Evolutionary conservation across 129 eudicot species (phyloP), one percentile per base, ranked within the genome.

Genomic region (Escallonia herrerae): DNA sequence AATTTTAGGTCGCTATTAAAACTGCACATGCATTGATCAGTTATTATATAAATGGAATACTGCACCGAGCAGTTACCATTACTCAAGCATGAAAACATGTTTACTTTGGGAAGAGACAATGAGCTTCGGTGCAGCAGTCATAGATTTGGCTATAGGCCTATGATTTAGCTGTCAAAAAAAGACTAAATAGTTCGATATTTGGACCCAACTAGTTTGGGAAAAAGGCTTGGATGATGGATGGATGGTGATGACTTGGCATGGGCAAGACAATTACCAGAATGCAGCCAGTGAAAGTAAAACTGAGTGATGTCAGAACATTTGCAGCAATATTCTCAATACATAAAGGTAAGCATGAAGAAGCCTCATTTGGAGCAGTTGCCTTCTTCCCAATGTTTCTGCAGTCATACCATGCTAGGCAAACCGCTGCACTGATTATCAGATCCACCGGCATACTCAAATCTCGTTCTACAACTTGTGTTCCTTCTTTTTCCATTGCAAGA

Each of bases 311-410:
- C 75, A 94, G 75, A 68, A 82, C 81, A 71, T 86, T 86, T 37
- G 96, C 90, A 44, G 99, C 99, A 60, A 94, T 81, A 65, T 82
- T 78, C 73, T 94, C 99, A 71, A 89, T 66, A 60, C 93, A 89
- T 49, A 81, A 77, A 61, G 97, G 72, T 72, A 91, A 69, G 75
- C 77, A 69, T 54, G 95, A 86, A 69, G 84, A 76, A 56, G 78
- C 82, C 72, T 63, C 79, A 66, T 94, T 89, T 57, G 76, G 76
- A 66, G 93, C 77, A 72, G 79, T 63, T 44, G 95, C 80, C 85
- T 86, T 94, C 73, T 76, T 82, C 68, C 79, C 82, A 54, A 94
- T 84, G 80, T 94, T 94, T 71, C 64, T 76, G 75, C 72, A 73
- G 76, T 94, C 90, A 80, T 94, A 94, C 83, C 93, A 82, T 48